phyloP scores from a whole-genome alignment of 2,329 filamentous ascomycete genomes.

The Thelonectria blattea region DNA sequence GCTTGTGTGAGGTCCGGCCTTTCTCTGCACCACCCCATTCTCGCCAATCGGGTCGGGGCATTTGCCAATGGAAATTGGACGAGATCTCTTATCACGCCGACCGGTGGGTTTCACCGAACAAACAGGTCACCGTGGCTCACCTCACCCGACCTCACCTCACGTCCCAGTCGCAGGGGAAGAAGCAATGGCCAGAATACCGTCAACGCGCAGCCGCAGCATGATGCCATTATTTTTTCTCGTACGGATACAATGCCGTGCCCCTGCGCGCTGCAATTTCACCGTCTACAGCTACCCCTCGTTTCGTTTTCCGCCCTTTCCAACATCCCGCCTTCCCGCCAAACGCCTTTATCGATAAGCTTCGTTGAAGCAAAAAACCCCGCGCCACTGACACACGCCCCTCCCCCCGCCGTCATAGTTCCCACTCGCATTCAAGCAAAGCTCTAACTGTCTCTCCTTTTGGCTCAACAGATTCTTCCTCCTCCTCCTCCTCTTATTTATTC shows the following conservation, averaged over 20 bases:
- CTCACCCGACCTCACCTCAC: constrained; percentile 33
- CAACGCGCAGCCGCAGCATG: constrained; percentile 24
- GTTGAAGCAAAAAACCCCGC: constrained; percentile 36
- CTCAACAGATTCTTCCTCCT: constrained; percentile 32
- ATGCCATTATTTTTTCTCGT: constrained; percentile 32
- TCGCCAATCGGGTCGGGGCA: constrained; percentile 34
- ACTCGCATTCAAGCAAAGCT: constrained; percentile 29
- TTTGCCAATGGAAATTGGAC: constrained; percentile 31
- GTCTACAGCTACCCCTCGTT: constrained; percentile 23
- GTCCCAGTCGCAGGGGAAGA: background rate
- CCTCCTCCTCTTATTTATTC: constrained; percentile 6
- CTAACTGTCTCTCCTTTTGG: constrained; percentile 27
- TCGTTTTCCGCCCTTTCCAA: constrained; percentile 15
- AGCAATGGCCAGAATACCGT: constrained; percentile 12
- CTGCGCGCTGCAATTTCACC: constrained; percentile 9
- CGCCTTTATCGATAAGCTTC: constrained; percentile 35
- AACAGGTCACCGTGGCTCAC: constrained; percentile 26
- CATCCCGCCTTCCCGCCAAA: background rate
- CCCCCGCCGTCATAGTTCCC: constrained; percentile 30
- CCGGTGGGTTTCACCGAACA: constrained; percentile 35
- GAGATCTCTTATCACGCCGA: constrained; percentile 30
- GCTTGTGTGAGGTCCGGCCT: background rate
- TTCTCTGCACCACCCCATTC: background rate
- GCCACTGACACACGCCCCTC: constrained; percentile 8
- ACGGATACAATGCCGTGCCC: constrained; percentile 25